Percentiles rank a stretch among this genome's conserved stretches.
Conservation (phyloP, 768 basidiomycete genomes). For the Udeniomyces megalosporus region DNA sequence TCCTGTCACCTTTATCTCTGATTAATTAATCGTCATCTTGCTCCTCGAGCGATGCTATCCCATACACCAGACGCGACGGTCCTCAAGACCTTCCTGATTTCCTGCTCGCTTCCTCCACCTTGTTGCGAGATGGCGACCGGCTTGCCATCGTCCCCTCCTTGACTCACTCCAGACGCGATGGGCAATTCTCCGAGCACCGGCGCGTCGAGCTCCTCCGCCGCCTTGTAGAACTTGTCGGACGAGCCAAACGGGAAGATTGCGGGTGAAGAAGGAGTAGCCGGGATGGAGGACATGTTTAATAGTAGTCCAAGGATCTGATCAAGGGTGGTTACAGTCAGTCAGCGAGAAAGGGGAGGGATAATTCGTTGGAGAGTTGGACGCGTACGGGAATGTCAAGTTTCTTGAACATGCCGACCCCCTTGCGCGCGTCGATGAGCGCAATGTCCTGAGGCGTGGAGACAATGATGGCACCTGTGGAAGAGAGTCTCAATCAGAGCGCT, state of each 20-base stretch:
- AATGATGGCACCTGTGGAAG: slow-evolving; percentile 59
- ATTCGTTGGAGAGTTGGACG: slow-evolving; percentile 11
- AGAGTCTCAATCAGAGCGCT: not conserved
- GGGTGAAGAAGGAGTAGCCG: slow-evolving; percentile 37
- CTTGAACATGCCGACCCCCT: slow-evolving; percentile 81
- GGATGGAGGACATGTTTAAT: slow-evolving; percentile 67
- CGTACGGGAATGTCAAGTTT: slow-evolving; percentile 75
- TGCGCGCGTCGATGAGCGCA: slow-evolving; percentile 74
- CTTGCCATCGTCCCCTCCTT: slow-evolving; percentile 49
- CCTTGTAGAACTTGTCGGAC: slow-evolving; percentile 44
- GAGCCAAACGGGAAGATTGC: slow-evolving; percentile 55
- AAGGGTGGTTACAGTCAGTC: not conserved
- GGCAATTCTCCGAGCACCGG: slow-evolving; percentile 66
- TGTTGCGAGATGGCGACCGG: slow-evolving; percentile 24
- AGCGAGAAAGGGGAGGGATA: not conserved
- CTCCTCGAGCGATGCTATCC: not conserved
- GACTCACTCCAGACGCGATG: slow-evolving; percentile 56
- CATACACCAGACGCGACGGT: slow-evolving; percentile 19
- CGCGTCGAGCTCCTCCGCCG: slow-evolving; percentile 43
- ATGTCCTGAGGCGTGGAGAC: slow-evolving; percentile 94
- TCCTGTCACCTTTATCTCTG: too few species aligned
- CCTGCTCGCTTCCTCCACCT: slow-evolving; percentile 16
- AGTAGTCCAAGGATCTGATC: slow-evolving; percentile 65
- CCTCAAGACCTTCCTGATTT: slow-evolving; percentile 26
- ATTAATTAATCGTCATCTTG: too few species aligned